phyloP scores from a whole-genome alignment of 1,284 basidiomycete genomes.

The Boletus sp. region DNA sequence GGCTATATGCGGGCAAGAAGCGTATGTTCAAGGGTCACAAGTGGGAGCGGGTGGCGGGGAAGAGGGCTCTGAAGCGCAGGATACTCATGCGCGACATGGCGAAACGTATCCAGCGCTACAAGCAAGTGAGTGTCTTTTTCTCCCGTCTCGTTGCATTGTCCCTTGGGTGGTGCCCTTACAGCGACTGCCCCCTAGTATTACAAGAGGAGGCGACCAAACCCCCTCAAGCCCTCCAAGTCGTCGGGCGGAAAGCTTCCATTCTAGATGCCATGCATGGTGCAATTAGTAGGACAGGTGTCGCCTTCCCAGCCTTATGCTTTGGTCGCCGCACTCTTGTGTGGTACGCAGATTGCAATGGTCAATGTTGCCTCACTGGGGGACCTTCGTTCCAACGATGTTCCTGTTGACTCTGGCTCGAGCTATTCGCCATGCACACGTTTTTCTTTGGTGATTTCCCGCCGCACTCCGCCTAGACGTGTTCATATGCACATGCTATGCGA shows the following conservation, averaged over 20 bases:
- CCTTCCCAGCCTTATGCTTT: background rate
- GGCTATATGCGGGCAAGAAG: conserved; percentile 68
- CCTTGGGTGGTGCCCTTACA: conserved; percentile 2
- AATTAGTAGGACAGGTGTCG: too few relatives aligned
- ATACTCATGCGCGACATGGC: conserved; percentile 66
- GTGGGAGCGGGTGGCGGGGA: conserved; percentile 59
- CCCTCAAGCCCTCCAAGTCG: conserved; percentile 48
- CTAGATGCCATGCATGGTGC: conserved; percentile 28
- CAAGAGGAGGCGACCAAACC: conserved; percentile 49
- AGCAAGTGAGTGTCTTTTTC: conserved; percentile 45
- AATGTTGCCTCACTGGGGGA: background rate
- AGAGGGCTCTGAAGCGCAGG: conserved; percentile 42
- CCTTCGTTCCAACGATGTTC: background rate
- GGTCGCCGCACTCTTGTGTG: background rate
- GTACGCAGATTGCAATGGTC: background rate
- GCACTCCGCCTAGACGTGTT: background rate
- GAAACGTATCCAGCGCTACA: conserved; percentile 59
- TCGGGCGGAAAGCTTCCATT: conserved; percentile 49
- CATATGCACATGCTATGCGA: background rate
- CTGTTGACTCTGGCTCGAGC: background rate
- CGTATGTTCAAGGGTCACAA: conserved; percentile 86
- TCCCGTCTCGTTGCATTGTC: background rate
- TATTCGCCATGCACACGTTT: background rate
- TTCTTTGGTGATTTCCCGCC: background rate
- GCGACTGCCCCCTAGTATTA: conserved; percentile 38